Conservation (phyloP, 805 yeast genomes). For the Yamadazyma takamatsuzukensis region DNA sequence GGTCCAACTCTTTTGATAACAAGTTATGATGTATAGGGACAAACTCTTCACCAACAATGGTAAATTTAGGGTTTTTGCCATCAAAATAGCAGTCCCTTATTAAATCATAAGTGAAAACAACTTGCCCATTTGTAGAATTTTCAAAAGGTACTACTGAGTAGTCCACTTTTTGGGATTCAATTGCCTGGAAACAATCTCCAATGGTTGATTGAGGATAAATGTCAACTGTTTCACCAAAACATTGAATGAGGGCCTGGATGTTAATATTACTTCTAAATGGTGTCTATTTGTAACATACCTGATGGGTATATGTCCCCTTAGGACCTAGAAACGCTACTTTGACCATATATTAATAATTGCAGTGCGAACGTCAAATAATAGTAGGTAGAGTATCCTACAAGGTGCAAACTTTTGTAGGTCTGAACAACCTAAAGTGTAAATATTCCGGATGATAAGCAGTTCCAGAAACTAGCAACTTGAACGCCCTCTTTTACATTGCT, state of each 20-base stretch:
- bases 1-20: constrained; percentile 42
- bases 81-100: constrained; percentile 60
- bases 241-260: constrained; percentile 47
- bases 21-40: constrained; percentile 82
- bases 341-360: constrained; percentile 15
- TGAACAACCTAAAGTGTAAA: not conserved
- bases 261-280: constrained; percentile 2
- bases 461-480: constrained; percentile 8
- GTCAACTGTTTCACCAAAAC: constrained; percentile 40
- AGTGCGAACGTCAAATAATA: too few species aligned
- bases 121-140: constrained; percentile 94
- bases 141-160: constrained; percentile 86
- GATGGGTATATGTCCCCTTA: constrained; percentile 88
- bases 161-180: constrained; percentile 46
- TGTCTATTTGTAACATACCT: constrained; percentile 38
- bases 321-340: constrained; percentile 85
- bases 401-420: not conserved
- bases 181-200: constrained; percentile 58
- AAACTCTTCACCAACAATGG: constrained; percentile 71
- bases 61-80: constrained; percentile 27
- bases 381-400: too few species aligned
- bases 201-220: constrained; percentile 41
- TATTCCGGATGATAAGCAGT: not conserved
- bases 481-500: not conserved
- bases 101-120: constrained; percentile 78